Percentiles rank a stretch among this genome's conserved stretches.
Conservation (phyloP, 495 filamentous ascomycete genomes). For the Penicillium canescens region DNA sequence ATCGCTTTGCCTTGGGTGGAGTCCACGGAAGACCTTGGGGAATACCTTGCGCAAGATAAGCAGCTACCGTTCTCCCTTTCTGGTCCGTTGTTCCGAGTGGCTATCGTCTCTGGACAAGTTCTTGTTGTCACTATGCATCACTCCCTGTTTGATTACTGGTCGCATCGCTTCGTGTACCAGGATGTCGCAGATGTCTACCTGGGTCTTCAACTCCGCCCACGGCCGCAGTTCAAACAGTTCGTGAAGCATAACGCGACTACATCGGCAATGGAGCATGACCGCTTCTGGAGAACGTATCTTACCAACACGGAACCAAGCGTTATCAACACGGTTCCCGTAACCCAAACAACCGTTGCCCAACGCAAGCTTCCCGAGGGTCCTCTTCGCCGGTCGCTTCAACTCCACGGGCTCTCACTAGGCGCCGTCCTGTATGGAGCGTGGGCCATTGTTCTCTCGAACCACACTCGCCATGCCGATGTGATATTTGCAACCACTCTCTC, state of each 20-base stretch:
- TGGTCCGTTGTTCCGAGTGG: slow-evolving; percentile 52
- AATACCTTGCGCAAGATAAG: slow-evolving; percentile 22
- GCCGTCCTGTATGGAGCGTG: slow-evolving; percentile 46
- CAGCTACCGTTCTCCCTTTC: slow-evolving; percentile 46
- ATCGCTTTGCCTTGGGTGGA: slow-evolving; percentile 32
- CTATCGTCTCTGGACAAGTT: slow-evolving; percentile 47
- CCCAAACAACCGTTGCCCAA: slow-evolving; percentile 14
- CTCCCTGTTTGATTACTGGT: slow-evolving; percentile 65
- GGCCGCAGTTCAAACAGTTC: slow-evolving; percentile 1
- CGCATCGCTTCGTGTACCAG: slow-evolving; percentile 47
- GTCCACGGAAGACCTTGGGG: slow-evolving; percentile 34
- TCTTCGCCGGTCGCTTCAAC: slow-evolving; percentile 11
- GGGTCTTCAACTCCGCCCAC: background rate
- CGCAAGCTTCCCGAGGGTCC: slow-evolving; percentile 11
- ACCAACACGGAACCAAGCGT: slow-evolving; percentile 7
- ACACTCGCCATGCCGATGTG: slow-evolving; percentile 35
- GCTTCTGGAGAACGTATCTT: slow-evolving; percentile 20
- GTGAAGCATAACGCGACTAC: slow-evolving; percentile 24
- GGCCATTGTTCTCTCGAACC: slow-evolving; percentile 34
- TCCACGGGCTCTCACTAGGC: slow-evolving; percentile 16
- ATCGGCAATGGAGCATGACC: background rate
- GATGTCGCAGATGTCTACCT: slow-evolving; percentile 24
- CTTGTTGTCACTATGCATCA: slow-evolving; percentile 62
- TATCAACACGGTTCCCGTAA: slow-evolving; percentile 21
- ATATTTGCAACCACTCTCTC: slow-evolving; percentile 41